phyloP scores from a whole-genome alignment of 257 asterid species.

The Nicotiana benthamiana region DNA sequence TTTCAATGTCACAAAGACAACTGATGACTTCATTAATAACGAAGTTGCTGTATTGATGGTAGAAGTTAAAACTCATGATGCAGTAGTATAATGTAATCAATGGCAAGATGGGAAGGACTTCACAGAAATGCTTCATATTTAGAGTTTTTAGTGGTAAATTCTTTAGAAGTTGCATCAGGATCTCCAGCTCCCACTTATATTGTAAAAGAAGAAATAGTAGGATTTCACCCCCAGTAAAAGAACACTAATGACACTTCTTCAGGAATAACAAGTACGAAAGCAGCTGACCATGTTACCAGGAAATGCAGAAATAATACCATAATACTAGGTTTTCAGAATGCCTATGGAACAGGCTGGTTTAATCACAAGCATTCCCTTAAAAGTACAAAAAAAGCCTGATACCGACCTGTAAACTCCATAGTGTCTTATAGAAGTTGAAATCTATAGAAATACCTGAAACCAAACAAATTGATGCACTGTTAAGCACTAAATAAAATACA shows the following conservation, averaged over 20 bases:
- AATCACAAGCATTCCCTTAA: background rate
- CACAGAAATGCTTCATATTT: background rate
- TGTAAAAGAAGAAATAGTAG: background rate
- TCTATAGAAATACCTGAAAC: conserved; percentile 83
- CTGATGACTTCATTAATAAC: background rate
- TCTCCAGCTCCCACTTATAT: background rate
- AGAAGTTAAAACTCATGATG: background rate
- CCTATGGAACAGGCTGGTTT: background rate
- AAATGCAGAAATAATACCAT: background rate
- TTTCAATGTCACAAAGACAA: background rate
- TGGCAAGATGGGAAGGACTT: background rate
- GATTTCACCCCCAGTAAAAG: background rate
- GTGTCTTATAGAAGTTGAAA: conserved; percentile 92
- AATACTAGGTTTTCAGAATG: background rate
- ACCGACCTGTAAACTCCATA: conserved; percentile 97
- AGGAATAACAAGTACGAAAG: background rate
- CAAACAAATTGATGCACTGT: conserved; percentile 14
- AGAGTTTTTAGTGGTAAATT: background rate
- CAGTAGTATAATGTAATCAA: background rate
- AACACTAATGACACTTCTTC: background rate
- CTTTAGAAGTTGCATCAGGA: background rate
- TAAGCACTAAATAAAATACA: background rate
- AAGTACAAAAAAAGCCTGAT: background rate
- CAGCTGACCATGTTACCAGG: background rate
- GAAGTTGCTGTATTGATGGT: background rate